Evolutionary conservation across 352 stramenopile species (phyloP).

Genomic region (Phytophthora lateralis): DNA sequence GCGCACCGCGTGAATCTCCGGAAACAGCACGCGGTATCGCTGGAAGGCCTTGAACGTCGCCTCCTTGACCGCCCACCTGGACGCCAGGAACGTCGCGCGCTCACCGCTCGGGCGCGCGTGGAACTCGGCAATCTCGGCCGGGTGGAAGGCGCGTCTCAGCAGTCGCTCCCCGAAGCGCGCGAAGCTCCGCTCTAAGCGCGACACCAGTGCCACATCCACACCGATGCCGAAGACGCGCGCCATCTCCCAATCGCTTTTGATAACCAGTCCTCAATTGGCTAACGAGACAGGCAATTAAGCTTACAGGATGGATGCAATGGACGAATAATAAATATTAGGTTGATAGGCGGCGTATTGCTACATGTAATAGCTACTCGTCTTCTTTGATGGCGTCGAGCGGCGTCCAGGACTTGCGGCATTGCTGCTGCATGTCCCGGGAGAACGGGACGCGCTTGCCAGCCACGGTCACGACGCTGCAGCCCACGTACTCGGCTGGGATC

Average conservation of each 20-base stretch:
- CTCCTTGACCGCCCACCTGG: slow-evolving; percentile 85
- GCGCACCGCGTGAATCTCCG: slow-evolving; percentile 57
- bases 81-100: slow-evolving; percentile 67
- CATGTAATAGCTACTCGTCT: slow-evolving; percentile 27
- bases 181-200: slow-evolving; percentile 60
- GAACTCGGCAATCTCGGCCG: slow-evolving; percentile 71
- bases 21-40: slow-evolving; percentile 77
- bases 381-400: slow-evolving; percentile 59
- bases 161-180: slow-evolving; percentile 69
- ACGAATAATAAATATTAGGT: slow-evolving; percentile 29
- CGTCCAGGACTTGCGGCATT: slow-evolving; percentile 43
- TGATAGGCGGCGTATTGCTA: background rate
- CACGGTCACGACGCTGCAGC: slow-evolving; percentile 46
- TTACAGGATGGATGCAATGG: slow-evolving; percentile 1
- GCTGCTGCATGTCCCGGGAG: slow-evolving; percentile 58
- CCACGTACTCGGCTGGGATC: slow-evolving; percentile 55
- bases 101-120: slow-evolving; percentile 37
- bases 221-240: slow-evolving; percentile 66
- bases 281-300: background rate
- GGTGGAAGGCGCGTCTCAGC: slow-evolving; percentile 64
- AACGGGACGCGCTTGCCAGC: slow-evolving; percentile 58
- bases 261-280: background rate
- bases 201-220: slow-evolving; percentile 69
- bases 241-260: slow-evolving; percentile 11
- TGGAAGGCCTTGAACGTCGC: slow-evolving; percentile 87